Evolutionary conservation across 2,329 filamentous ascomycete genomes (phyloP).

Genomic region (Colletotrichum sp.): DNA sequence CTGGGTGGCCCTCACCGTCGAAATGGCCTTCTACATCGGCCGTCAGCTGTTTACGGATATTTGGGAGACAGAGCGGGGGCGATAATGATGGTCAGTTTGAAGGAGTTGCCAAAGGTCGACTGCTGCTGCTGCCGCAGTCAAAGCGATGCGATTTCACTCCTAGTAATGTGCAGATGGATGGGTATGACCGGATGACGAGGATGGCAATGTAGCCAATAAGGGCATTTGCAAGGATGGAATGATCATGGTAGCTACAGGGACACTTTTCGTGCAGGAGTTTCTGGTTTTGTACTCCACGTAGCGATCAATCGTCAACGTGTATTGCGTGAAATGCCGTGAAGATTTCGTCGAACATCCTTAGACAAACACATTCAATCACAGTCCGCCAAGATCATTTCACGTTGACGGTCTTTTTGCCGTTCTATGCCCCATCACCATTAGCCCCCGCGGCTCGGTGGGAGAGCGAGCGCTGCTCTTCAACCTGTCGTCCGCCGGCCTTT

Average conservation of each 20-base stretch:
- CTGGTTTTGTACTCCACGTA: background rate
- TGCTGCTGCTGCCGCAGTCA: background rate
- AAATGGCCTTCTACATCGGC: background rate
- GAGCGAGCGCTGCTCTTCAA: accelerated
- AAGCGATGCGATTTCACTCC: background rate
- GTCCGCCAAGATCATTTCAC: background rate
- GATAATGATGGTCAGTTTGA: background rate
- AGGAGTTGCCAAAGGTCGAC: background rate
- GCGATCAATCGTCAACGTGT: background rate
- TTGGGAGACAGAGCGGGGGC: background rate
- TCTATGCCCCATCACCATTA: background rate
- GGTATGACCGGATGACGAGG: no score
- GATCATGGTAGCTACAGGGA: background rate
- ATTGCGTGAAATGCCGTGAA: background rate
- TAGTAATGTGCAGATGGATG: background rate
- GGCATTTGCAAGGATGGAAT: background rate
- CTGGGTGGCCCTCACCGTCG: background rate
- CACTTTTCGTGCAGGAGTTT: background rate
- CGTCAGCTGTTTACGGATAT: background rate
- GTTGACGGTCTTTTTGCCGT: background rate
- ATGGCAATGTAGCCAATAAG: no score
- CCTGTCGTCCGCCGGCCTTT: background rate
- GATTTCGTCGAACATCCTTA: background rate
- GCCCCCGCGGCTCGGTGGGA: background rate
- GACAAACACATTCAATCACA: background rate